Base-by-base conservation (phyloP, 2,329 filamentous ascomycete genomes). In the Pseudogymnoascus sp. region DNA sequence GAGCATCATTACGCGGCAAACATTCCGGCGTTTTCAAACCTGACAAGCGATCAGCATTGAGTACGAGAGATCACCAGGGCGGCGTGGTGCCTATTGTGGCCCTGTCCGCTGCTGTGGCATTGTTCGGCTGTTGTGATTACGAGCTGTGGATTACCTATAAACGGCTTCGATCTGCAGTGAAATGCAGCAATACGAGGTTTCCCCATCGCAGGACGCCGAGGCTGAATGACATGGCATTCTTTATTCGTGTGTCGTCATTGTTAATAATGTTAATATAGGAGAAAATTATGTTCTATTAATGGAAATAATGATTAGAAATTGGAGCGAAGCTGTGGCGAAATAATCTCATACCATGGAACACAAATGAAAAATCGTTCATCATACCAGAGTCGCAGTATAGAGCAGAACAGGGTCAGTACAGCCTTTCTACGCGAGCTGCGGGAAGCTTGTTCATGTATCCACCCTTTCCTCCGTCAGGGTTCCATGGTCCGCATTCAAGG, bases 61-160 rank as follows among this genome's bases (percentile, higher is more conserved):
- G 46, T 53, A 53, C 46, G 46, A 53, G 46, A 31, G 46, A 53
- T 53, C 46, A 53, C n/a, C 46, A 53, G 46, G 46, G 46, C 26
- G 26, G 13, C 46, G 26, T 53, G 26, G 26, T 31, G 26, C 26
- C 26, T 33, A 19, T 53, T 53, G 19, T 53, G 46, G 46, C 31
- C 23, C 46, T 31, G n/a, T 53, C n/a, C 26, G 46, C 15, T 11
- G 26, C n/a, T 17, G 46, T 53, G 46, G 23, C n/a, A 53, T 53
- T 13, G 46, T 31, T 33, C 46, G 46, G 46, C 26, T 53, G 26
- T 53, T 53, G 46, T 4, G 4, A 19, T 53, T 53, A 53, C 46
- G 46, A 31, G 46, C 17, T 31, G n/a, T 31, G 26, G 46, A 31
- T 11, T 11, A 31, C 26, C 46, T 53, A 7, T 31, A 53, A 53